Evolutionary conservation across 2,329 filamentous ascomycete species (phyloP), one percentile per base, ranked within the genome.

Genomic region (Aureobasidium namibiae): DNA sequence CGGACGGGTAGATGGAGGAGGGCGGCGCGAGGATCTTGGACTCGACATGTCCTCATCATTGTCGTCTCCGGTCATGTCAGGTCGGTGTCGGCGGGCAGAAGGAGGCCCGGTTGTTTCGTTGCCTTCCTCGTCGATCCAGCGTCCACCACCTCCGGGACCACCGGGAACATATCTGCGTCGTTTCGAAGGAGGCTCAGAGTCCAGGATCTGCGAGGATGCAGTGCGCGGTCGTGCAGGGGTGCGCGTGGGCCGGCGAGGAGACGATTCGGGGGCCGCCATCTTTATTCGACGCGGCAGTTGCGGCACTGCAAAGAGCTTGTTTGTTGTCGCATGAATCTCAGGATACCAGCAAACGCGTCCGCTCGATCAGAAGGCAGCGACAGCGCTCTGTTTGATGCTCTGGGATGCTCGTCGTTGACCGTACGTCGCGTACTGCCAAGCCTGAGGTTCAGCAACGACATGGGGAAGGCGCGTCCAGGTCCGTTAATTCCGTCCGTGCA

Each of bases 81-180:
- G 38, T n/a, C 36, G 61, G n/a, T 44, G 59, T 18, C 58, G 54
- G 46, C 59, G 50, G 16, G 29, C 46, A 21, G 57, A 50, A 24
- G 56, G 36, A 7, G 56, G 56, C n/a, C 34, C 56, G 6, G 56
- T 76, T 76, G 67, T 82, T 63, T 87, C 83, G 61, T 80, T 76
- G 54, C 82, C 82, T 34, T 90, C 83, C 59, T 86, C 80, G 65
- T 95, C 89, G 36, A 94, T 78, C 72, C 91, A 95, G 69, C 91
- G 80, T 21, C 91, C 90, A 60, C 91, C 90, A 46, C 91, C 91
- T 39, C 90, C 90, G 60, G 90, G 87, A 3, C 90, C 91, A 49
- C 91, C 91, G 34, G 92, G 90, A 49, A 95, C 82, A 75, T 96
- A 96, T 73, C 73, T 76, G 62, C 73, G 73, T 67, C 72, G 72